phyloP scores from a whole-genome alignment of 306 rosid genomes.

The Lathyrus sativus region DNA sequence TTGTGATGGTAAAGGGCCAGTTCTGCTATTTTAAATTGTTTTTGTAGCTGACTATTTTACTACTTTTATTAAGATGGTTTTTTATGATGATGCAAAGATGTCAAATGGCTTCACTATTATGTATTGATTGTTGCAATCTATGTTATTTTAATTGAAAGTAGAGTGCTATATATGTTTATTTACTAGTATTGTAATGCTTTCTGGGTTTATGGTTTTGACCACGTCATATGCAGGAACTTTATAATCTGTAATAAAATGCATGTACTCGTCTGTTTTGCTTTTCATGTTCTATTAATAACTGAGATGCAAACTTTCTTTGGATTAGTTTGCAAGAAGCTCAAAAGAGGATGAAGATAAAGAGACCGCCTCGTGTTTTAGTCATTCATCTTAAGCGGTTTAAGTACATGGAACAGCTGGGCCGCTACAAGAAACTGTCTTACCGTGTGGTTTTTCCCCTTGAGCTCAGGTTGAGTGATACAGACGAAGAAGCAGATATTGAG shows the following conservation, averaged over 20 bases:
- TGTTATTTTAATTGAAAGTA: constrained; percentile 14
- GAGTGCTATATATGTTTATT: constrained; percentile 17
- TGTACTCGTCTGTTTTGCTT: not conserved
- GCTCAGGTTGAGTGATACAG: constrained; percentile 80
- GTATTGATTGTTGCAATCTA: constrained; percentile 9
- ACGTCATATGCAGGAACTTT: not conserved
- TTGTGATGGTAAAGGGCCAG: constrained; percentile 14
- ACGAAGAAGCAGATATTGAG: constrained; percentile 78
- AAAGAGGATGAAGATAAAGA: constrained; percentile 98
- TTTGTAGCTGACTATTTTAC: constrained; percentile 9
- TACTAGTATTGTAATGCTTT: constrained; percentile 2
- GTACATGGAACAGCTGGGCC: constrained; percentile 93
- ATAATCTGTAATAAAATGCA: not conserved
- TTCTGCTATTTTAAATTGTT: constrained; percentile 23
- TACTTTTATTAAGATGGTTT: not conserved
- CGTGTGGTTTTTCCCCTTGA: constrained; percentile 93
- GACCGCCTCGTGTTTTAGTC: constrained; percentile 91
- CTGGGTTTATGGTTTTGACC: constrained; percentile 19
- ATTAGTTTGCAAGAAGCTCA: constrained; percentile 98
- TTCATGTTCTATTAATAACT: constrained; percentile 22
- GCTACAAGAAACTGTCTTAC: constrained; percentile 89
- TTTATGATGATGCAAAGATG: constrained; percentile 21
- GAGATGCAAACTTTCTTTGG: constrained; percentile 35
- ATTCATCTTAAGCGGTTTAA: constrained; percentile 98
- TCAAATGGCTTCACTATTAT: constrained; percentile 20